These are phyloP conservation scores for Pichia ethanolica DNA, from an alignment of 805 yeast species.

Conservation along the genomic window DNA sequence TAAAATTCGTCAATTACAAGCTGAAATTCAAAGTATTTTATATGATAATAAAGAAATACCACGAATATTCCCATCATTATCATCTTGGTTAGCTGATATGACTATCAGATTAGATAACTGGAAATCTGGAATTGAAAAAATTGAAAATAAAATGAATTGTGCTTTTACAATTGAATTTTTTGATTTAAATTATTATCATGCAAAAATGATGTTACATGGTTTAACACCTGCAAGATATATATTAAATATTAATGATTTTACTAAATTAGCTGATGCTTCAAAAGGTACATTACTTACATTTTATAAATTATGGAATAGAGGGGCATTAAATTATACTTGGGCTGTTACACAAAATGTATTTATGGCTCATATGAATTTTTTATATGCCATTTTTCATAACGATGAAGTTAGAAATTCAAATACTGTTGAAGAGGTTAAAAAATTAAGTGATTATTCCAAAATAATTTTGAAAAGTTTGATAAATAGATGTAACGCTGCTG, in stretches of 20 bases:
- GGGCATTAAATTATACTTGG: constrained; percentile 80
- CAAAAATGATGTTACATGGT: constrained; percentile 66
- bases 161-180: constrained; percentile 66
- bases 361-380: constrained; percentile 81
- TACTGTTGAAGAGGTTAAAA: constrained; percentile 43
- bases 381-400: constrained; percentile 70
- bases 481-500: constrained; percentile 75
- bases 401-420: constrained; percentile 42
- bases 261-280: constrained; percentile 54
- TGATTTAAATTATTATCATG: constrained; percentile 68
- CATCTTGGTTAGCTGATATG: constrained; percentile 58
- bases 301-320: constrained; percentile 45
- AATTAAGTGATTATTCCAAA: constrained; percentile 40
- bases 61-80: constrained; percentile 42
- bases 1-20: constrained; percentile 64
- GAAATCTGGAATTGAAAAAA: constrained; percentile 51
- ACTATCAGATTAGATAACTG: constrained; percentile 50
- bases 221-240: constrained; percentile 62
- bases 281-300: constrained; percentile 61
- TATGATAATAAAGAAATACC: constrained; percentile 72
- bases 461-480: constrained; percentile 52
- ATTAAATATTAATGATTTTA: constrained; percentile 45
- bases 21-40: constrained; percentile 63
- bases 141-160: constrained; percentile 57
- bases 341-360: constrained; percentile 84